A percentile compares a stretch with the other conserved stretches of the same genome.
Evolutionary conservation across 2,329 filamentous ascomycete genomes (phyloP).

Genomic region (Fulvia fulva): DNA sequence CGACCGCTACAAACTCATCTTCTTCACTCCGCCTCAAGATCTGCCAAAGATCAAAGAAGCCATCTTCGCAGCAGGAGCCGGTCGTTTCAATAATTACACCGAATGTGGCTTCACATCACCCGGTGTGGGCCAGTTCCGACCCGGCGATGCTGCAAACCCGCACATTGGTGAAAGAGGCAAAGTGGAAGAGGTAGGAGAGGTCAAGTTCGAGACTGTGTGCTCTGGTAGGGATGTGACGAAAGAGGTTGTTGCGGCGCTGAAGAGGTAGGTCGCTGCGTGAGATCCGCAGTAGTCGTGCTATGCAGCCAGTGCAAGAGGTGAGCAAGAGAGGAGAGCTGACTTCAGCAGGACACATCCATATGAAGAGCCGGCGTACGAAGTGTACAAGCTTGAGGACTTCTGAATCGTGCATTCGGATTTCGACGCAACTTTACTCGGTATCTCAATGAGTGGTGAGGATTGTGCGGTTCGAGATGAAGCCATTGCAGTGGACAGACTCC

Average conservation of each 20-base stretch:
- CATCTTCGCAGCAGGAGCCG: conserved; percentile 46
- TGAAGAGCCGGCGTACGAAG: conserved; percentile 44
- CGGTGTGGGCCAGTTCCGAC: conserved; percentile 64
- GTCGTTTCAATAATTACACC: conserved; percentile 41
- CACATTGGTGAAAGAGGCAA: conserved; percentile 56
- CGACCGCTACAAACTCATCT: conserved; percentile 42
- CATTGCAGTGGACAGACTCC: too few species aligned
- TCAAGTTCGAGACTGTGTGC: conserved; percentile 61
- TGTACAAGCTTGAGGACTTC: conserved; percentile 45
- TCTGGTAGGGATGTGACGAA: conserved; percentile 54
- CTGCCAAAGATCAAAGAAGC: conserved; percentile 40
- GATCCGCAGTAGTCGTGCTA: not conserved
- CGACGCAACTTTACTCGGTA: too few species aligned
- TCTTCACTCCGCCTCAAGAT: conserved; percentile 40
- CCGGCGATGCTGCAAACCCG: conserved; percentile 58
- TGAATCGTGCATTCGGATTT: conserved; percentile 12
- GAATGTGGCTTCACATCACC: conserved; percentile 40
- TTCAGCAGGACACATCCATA: conserved; percentile 41
- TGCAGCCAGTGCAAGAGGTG: not conserved
- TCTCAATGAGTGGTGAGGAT: too few species aligned
- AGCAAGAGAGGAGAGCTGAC: not conserved
- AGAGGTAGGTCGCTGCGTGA: conserved; percentile 48
- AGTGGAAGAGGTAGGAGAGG: conserved; percentile 58
- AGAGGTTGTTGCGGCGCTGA: conserved; percentile 60
- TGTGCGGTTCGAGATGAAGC: too few species aligned